Percentiles rank a stretch among this genome's conserved stretches.
Evolutionary conservation across 2,329 filamentous ascomycete species (phyloP).

Genomic region (Paecilomyces dactylethromorphus): DNA sequence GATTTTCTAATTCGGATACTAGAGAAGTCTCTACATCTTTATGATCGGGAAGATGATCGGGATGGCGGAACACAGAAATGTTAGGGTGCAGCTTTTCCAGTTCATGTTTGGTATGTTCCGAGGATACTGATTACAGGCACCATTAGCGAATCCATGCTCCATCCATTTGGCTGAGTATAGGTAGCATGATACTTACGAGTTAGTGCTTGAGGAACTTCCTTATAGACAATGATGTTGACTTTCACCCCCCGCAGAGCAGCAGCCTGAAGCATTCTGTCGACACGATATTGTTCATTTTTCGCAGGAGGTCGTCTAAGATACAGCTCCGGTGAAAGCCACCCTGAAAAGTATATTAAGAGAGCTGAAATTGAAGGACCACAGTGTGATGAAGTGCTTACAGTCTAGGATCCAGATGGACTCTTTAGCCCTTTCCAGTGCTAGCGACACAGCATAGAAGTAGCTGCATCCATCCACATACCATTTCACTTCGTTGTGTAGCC

Average conservation of each 20-base stretch:
- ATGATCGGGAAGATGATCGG: conserved; percentile 74
- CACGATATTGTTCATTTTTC: conserved; percentile 72
- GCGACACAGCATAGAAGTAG: conserved; percentile 79
- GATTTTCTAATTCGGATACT: conserved; percentile 48
- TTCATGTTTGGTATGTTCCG: conserved; percentile 69
- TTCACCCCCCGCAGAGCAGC: conserved; percentile 79
- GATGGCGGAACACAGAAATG: conserved; percentile 83
- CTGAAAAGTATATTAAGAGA: conserved; percentile 16
- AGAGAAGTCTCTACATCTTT: conserved; percentile 58
- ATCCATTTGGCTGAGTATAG: conserved; percentile 3
- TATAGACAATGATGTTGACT: conserved; percentile 84
- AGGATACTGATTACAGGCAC: conserved; percentile 46
- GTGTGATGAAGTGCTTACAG: conserved; percentile 41
- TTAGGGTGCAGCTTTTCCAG: conserved; percentile 74
- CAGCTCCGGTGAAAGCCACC: conserved; percentile 82
- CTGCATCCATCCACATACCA: conserved; percentile 82
- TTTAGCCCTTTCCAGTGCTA: conserved; percentile 68
- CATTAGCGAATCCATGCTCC: not conserved
- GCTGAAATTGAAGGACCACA: not conserved
- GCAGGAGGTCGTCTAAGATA: conserved; percentile 78
- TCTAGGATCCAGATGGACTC: conserved; percentile 81
- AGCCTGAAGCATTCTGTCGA: conserved; percentile 74
- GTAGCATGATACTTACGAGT: conserved; percentile 55
- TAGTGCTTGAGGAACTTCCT: conserved; percentile 76
- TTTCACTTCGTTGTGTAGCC: conserved; percentile 67